These are phyloP conservation scores for Protomyces arabidopsidicola DNA, from an alignment of 1,139 yeast species.

Conservation along the genomic window DNA sequence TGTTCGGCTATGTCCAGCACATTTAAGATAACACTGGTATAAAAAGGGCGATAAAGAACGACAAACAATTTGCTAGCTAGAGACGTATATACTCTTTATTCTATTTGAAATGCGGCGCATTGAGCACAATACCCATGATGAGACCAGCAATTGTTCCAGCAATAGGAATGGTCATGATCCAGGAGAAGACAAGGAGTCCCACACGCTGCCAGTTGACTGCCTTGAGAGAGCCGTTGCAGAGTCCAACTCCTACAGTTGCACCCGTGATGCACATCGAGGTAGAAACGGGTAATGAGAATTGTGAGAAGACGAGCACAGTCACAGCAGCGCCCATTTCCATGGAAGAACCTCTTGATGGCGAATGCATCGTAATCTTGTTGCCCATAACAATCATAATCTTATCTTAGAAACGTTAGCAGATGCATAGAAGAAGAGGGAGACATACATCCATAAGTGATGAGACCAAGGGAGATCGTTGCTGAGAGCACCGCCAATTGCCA, in stretches of 20 bases:
- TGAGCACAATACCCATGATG: conserved; percentile 58
- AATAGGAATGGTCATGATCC: conserved; percentile 68
- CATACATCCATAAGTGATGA: conserved; percentile 73
- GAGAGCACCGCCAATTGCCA: conserved; percentile 73
- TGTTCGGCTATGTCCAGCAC: too few species aligned
- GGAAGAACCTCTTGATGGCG: conserved; percentile 76
- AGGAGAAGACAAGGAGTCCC: conserved; percentile 63
- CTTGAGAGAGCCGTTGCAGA: conserved; percentile 59
- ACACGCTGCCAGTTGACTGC: conserved; percentile 80
- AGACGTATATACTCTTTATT: too few species aligned
- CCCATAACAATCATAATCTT: conserved; percentile 63
- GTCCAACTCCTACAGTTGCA: conserved; percentile 70
- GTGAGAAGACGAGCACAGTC: conserved; percentile 71
- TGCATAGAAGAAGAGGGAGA: too few species aligned
- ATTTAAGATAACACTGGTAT: too few species aligned
- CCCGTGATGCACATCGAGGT: conserved; percentile 81
- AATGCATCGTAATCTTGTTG: conserved; percentile 67
- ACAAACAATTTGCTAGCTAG: too few species aligned
- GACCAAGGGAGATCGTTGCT: conserved; percentile 61
- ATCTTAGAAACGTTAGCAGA: too few species aligned
- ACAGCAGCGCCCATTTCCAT: conserved; percentile 77
- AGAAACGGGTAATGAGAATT: conserved; percentile 64
- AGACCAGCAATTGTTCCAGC: conserved; percentile 72
- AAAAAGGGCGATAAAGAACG: too few species aligned
- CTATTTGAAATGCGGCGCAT: conserved; percentile 52